Conservation (phyloP, 2,329 filamentous ascomycete genomes). For the Aureobasidium namibiae region DNA sequence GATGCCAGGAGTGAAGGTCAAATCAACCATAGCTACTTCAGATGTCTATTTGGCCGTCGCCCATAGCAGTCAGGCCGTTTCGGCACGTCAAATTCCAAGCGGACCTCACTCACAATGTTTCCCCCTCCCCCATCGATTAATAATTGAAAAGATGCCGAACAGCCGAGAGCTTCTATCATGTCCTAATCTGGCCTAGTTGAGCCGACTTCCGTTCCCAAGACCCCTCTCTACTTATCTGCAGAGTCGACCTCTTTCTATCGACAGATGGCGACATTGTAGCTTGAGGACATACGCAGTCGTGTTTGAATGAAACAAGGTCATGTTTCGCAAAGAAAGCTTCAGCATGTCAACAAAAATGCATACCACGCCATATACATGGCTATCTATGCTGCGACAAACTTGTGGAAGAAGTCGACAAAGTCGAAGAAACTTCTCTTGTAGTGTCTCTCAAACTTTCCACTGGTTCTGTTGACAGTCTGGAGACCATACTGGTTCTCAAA, state of each 20-base stretch:
- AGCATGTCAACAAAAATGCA: too few relatives aligned
- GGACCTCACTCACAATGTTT: background rate
- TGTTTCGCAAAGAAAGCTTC: too few relatives aligned
- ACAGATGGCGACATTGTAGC: too few relatives aligned
- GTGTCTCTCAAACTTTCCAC: conserved; percentile 23
- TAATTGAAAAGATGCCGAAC: conserved; percentile 6
- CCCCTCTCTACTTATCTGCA: background rate
- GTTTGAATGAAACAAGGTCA: background rate
- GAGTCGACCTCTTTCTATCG: too few relatives aligned
- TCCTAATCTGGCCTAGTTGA: background rate
- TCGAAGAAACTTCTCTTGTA: conserved; percentile 32
- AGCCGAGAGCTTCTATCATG: background rate
- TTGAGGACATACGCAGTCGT: background rate
- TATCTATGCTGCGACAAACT: background rate
- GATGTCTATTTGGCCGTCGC: background rate
- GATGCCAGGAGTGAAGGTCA: background rate
- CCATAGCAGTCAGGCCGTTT: conserved; percentile 4
- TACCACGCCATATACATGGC: background rate
- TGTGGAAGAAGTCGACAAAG: conserved; percentile 24
- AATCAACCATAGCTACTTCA: background rate
- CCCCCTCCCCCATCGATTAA: background rate
- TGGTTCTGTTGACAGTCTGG: conserved; percentile 36
- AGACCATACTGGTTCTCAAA: conserved; percentile 46
- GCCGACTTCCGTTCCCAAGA: background rate
- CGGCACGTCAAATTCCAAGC: background rate